Evolutionary conservation across 2,329 filamentous ascomycete genomes (phyloP).

Genomic region (Juglanconis sp.): DNA sequence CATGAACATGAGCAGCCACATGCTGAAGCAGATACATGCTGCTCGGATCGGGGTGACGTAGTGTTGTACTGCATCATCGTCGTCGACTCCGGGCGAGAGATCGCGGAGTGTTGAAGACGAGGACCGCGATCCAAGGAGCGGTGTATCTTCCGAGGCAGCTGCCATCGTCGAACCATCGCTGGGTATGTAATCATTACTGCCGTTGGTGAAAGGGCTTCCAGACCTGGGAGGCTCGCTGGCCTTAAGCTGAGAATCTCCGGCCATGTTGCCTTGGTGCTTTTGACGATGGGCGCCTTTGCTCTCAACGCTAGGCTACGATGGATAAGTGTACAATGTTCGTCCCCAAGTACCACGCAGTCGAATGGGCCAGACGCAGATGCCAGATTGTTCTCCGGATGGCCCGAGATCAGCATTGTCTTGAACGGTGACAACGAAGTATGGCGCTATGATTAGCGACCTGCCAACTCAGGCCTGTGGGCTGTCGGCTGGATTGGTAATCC

Average conservation of each 20-base stretch:
- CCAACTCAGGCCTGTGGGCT: too few relatives aligned
- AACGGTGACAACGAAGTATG: not conserved
- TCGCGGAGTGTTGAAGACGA: conserved; percentile 22
- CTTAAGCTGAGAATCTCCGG: not conserved
- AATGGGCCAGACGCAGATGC: too few relatives aligned
- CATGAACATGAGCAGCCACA: conserved; percentile 57
- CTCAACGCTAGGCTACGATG: too few relatives aligned
- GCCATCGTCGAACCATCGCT: not conserved
- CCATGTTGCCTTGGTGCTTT: not conserved
- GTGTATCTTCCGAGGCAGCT: conserved; percentile 26
- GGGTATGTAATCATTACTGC: not conserved
- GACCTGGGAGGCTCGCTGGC: not conserved
- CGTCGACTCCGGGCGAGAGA: conserved; percentile 12
- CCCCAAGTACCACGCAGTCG: too few relatives aligned
- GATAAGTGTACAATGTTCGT: too few relatives aligned
- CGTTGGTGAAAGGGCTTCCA: not conserved
- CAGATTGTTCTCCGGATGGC: too few relatives aligned
- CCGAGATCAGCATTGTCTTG: not conserved
- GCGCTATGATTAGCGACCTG: too few relatives aligned
- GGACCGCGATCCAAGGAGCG: conserved; percentile 25
- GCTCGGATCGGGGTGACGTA: conserved; percentile 30
- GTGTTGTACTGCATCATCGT: conserved; percentile 9
- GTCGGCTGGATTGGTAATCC: not conserved
- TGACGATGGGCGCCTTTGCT: too few relatives aligned
- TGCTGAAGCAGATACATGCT: conserved; percentile 47